A percentile compares a stretch with the other conserved stretches of the same genome.
phyloP scores from a whole-genome alignment of 495 filamentous ascomycete genomes.

The Astrothelium subdiscretum region DNA sequence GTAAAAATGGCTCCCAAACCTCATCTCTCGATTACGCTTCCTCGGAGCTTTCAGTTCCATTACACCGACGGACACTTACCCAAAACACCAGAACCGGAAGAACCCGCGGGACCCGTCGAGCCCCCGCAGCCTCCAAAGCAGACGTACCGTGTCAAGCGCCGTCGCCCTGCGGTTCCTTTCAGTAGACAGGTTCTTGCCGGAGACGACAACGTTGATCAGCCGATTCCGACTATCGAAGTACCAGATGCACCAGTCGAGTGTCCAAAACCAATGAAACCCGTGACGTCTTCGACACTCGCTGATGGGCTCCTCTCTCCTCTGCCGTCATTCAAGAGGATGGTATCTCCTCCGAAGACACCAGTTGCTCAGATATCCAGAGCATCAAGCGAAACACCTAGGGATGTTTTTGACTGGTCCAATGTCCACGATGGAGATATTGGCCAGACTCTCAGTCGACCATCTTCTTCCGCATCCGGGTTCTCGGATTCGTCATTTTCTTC shows the following conservation, averaged over 20 bases:
- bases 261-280: conserved; percentile 14
- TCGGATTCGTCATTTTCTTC: conserved; percentile 65
- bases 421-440: conserved; percentile 10
- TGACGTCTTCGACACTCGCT: conserved; percentile 14
- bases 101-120: conserved; percentile 30
- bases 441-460: conserved; percentile 38
- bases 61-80: conserved; percentile 41
- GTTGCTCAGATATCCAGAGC: conserved; percentile 40
- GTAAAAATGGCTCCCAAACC: conserved; percentile 24
- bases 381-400: conserved; percentile 24
- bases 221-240: conserved; percentile 47
- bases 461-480: conserved; percentile 47
- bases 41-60: conserved; percentile 53
- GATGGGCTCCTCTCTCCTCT: conserved; percentile 39
- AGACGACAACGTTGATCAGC: not conserved
- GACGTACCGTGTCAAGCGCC: conserved; percentile 39
- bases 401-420: conserved; percentile 11
- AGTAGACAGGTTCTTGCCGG: conserved; percentile 19
- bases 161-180: conserved; percentile 26
- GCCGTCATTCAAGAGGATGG: conserved; percentile 32
- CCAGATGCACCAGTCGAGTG: conserved; percentile 25
- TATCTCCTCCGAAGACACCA: conserved; percentile 52
- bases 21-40: conserved; percentile 51
- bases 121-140: conserved; percentile 39
- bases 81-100: conserved; percentile 46